Conservation (phyloP, 1,284 basidiomycete genomes). For the Cutaneotrichosporon mucoides region DNA sequence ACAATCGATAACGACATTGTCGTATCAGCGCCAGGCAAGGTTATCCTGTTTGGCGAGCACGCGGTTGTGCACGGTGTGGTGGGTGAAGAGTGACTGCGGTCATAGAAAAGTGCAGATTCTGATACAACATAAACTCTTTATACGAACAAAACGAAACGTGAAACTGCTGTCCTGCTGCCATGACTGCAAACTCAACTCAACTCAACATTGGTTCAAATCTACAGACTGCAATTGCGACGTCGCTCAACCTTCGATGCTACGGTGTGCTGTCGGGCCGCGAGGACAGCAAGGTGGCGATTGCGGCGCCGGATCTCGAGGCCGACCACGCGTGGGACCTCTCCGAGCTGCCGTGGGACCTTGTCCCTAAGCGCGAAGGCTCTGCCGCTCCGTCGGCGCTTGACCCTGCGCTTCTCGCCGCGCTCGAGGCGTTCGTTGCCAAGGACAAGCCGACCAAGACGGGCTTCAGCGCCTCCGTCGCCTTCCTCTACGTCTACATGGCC, state of each 20-base stretch:
- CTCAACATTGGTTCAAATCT: too few relatives aligned
- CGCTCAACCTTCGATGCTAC: conserved; percentile 93
- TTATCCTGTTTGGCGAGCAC: conserved; percentile 98
- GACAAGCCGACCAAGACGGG: conserved; percentile 48
- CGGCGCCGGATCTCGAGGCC: conserved; percentile 78
- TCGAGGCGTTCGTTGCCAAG: conserved; percentile 49
- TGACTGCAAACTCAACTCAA: neutral
- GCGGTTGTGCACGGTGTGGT: conserved; percentile 97
- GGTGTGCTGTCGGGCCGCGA: conserved; percentile 70
- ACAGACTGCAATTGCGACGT: conserved; percentile 89
- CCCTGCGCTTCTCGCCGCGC: conserved; percentile 63
- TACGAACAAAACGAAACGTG: neutral
- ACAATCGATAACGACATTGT: conserved; percentile 56
- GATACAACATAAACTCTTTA: conserved; percentile 5
- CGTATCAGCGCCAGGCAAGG: conserved; percentile 93
- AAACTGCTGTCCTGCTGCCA: neutral
- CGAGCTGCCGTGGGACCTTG: conserved; percentile 79
- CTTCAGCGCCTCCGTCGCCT: conserved; percentile 69
- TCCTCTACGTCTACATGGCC: conserved; percentile 91
- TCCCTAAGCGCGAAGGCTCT: conserved; percentile 54
- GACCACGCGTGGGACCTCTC: conserved; percentile 75
- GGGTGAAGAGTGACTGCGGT: conserved; percentile 47
- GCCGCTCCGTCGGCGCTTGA: conserved; percentile 63
- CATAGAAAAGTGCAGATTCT: conserved; percentile 7
- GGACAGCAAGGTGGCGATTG: conserved; percentile 71